Evolutionary conservation across 1,284 basidiomycete species (phyloP), one percentile per base, ranked within the genome.

Genomic region (Microbotryum violaceum): DNA sequence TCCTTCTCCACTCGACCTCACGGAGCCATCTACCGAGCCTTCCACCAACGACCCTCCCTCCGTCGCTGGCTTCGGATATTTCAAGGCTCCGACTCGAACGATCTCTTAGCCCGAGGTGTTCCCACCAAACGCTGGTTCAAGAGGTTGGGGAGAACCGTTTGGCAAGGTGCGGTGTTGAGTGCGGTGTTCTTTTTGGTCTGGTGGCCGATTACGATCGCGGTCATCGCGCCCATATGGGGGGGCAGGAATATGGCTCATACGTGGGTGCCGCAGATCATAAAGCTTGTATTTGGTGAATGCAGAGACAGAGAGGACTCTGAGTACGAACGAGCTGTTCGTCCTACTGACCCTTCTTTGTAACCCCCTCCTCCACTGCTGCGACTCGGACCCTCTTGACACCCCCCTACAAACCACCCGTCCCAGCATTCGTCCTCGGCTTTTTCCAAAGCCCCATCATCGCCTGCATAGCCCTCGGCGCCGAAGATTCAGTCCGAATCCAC

Each of bases 181-280:
- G 71, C 75, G 0, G 58, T 77, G 25, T 77, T 73, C 70, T 77
- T 77, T 63, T 68, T 73, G 18, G 56, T 75, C 49, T 72, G 74
- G 62, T 77, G 76, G 76, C 72, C 72, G 9, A 69, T 72, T 29
- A 70, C 72, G 7, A 76, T 77, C 44, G 70, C 70, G 23, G 64
- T 73, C 52, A 69, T 77, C 27, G 68, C 71, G 20, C 71, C 75
- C 6, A 68, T 73, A 50, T 76, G 72, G 60, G 72, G 68, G 16
- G 62, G 68, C 20, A 33, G 62, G 2, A 62, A 76, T 29, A 62
- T 76, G 65, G 72, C 68, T 1, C 67, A 69, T 16, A 73, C 72
- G 1, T 76, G 74, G 74, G 64, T 68, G 0, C 72, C 74, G 3
- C 62, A 69, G 55, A 68, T 74, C 44, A 75, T 75, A 70, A 76